Evolutionary conservation across 2,329 filamentous ascomycete species (phyloP).

Genomic region (Botrytis cinerea): DNA sequence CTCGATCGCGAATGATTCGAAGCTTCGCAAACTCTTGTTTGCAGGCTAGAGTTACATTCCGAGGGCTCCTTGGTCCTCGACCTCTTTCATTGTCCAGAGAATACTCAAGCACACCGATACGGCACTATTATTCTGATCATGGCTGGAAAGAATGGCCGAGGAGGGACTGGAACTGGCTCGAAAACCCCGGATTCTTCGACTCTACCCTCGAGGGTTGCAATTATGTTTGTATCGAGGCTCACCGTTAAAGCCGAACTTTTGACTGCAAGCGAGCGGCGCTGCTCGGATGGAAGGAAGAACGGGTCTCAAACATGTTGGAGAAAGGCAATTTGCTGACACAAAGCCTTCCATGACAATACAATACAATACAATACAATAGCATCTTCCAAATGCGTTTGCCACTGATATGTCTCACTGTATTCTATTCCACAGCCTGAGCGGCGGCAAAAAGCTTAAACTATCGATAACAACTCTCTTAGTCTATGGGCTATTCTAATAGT

Average conservation of each 20-base stretch:
- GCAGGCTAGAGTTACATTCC: not conserved
- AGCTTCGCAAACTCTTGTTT: not conserved
- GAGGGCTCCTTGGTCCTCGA: not conserved
- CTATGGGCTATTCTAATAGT: not conserved
- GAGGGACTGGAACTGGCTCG: slow-evolving; percentile 12
- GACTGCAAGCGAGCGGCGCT: not conserved
- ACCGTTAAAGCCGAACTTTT: slow-evolving; percentile 17
- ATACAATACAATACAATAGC: not conserved
- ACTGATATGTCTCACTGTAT: slow-evolving; percentile 19
- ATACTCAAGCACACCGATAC: slow-evolving; percentile 2
- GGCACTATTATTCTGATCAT: slow-evolving; percentile 18
- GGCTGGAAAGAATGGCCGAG: slow-evolving; percentile 7
- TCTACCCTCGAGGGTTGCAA: slow-evolving; percentile 21
- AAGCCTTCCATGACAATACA: not conserved
- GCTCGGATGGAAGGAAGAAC: slow-evolving; percentile 10
- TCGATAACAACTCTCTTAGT: slow-evolving; percentile 18
- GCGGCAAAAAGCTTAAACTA: slow-evolving; percentile 14
- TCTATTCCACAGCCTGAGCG: slow-evolving; percentile 2
- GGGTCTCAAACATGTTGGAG: not conserved
- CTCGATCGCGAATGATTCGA: not conserved
- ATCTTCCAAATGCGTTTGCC: slow-evolving; percentile 11
- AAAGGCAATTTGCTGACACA: not conserved
- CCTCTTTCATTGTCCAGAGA: not conserved
- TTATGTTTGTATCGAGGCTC: slow-evolving; percentile 10
- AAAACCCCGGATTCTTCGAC: slow-evolving; percentile 22